Percentiles rank a stretch among this genome's conserved stretches.
Conservation (phyloP, 176 grass and related monocot species). For the Echinochloa phyllopogon region DNA sequence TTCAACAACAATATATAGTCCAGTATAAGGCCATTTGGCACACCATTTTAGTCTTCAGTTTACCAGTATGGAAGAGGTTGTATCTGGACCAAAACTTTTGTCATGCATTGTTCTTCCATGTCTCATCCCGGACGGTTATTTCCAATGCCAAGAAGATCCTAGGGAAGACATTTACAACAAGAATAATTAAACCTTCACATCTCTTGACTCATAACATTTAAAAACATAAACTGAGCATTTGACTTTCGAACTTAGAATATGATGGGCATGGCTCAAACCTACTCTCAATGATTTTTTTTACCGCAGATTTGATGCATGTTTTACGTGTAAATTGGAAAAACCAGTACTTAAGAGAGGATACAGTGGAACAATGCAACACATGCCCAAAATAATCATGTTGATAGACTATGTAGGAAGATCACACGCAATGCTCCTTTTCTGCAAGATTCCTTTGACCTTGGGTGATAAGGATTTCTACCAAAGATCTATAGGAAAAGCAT, state of each 20-base stretch:
- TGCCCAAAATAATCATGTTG: background rate
- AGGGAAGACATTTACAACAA: background rate
- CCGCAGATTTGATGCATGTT: background rate
- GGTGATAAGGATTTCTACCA: background rate
- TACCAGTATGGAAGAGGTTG: slow-evolving; percentile 4
- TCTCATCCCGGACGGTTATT: slow-evolving; percentile 56
- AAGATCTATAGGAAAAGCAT: background rate
- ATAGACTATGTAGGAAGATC: background rate
- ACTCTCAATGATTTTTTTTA: background rate
- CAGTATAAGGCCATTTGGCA: too few relatives aligned
- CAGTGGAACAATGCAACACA: background rate
- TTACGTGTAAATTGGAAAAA: background rate
- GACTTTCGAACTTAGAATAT: background rate
- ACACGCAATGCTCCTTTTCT: background rate
- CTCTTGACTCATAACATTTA: background rate
- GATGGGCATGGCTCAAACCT: background rate
- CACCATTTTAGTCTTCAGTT: slow-evolving; percentile 25
- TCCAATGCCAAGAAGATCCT: slow-evolving; percentile 95
- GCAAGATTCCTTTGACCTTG: background rate
- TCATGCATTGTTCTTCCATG: background rate
- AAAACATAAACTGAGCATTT: slow-evolving; percentile 12
- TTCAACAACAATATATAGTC: too few relatives aligned
- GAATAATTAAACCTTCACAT: background rate
- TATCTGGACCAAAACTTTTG: slow-evolving; percentile 28
- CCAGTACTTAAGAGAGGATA: background rate